Evolutionary conservation across 2,329 filamentous ascomycete species (phyloP).

Genomic region (Microcyclosporella mali): DNA sequence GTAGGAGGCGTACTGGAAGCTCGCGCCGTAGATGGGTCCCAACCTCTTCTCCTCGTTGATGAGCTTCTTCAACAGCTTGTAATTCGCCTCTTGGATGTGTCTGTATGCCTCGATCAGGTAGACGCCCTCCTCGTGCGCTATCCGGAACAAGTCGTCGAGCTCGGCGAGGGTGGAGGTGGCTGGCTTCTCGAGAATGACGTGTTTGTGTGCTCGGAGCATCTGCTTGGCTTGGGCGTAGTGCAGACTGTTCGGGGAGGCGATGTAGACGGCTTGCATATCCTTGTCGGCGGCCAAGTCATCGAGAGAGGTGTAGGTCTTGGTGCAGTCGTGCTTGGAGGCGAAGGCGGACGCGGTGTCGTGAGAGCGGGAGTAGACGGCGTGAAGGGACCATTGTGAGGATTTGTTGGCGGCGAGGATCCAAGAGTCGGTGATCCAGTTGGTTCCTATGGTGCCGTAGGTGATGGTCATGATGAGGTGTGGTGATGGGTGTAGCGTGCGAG

Average conservation of each 20-base stretch:
- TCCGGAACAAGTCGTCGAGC: constrained; percentile 38
- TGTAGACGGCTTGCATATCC: constrained; percentile 41
- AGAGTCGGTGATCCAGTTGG: constrained; percentile 46
- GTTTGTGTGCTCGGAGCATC: constrained; percentile 39
- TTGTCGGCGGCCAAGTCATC: constrained; percentile 34
- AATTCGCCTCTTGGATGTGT: constrained; percentile 47
- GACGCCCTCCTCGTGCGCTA: constrained; percentile 37
- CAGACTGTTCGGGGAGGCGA: constrained; percentile 45
- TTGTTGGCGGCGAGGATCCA: constrained; percentile 41
- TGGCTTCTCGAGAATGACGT: constrained; percentile 48
- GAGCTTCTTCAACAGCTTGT: constrained; percentile 37
- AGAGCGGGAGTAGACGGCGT: constrained; percentile 43
- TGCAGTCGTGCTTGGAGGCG: constrained; percentile 36
- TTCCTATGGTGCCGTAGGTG: constrained; percentile 44
- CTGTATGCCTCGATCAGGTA: constrained; percentile 45
- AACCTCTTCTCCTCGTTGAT: constrained; percentile 34
- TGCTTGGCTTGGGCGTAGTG: constrained; percentile 43
- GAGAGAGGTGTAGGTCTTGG: constrained; percentile 37
- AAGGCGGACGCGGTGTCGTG: constrained; percentile 40
- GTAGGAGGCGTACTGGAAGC: constrained; percentile 41
- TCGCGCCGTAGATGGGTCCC: constrained; percentile 41
- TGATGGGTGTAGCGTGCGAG: neutral
- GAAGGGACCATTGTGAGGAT: constrained; percentile 39
- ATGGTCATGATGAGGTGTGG: constrained; percentile 21
- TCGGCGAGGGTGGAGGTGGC: constrained; percentile 39